Evolutionary conservation across 73 alveolate genomes (phyloP), one percentile per base, ranked within the genome.

Genomic region (Paraurostyla sp.): DNA sequence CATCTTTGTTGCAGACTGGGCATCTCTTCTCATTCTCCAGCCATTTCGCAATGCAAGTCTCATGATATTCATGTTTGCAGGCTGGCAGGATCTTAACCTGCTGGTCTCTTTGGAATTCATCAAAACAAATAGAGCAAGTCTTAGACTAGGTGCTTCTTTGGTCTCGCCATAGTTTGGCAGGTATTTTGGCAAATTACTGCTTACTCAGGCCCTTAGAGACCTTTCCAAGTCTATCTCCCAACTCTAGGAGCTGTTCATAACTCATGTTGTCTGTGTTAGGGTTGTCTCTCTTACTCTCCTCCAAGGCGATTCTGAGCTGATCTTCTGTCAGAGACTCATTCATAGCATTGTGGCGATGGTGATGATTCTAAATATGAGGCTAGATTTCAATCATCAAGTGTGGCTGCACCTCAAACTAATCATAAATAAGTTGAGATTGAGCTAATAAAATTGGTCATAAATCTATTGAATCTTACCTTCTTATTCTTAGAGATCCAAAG

Each of bases 171-270:
- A 59, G n/a, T 23, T 59, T 50, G 3, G 25, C 59, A 49, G 69
- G 69, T 4, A 50, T 36, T 93, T 78, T 88, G 32, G 86, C 87
- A 48, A 91, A 59, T 56, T 86, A 35, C 41, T 78, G 86, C 75
- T 93, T 81, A 29, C 86, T 25, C 49, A 93, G 85, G 0, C 98
- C 98, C 71, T 86, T 91, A 57, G 76, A 89, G 49, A 93, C 98
- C 57, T 69, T 87, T 42, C 98, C 98, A 50, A 93, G 84, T 32
- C 87, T 45, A 51, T 93, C 96, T 48, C 94, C 98, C n/a, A 93
- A 62, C 20, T 89, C 94, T 41, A 93, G 54, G 45, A 93, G 83
- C 90, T 93, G 90, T 81, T 93, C 95, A 68, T 90, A 91, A 20
- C 94, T 56, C 96, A 93, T 89, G 78, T 87, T 91, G 69, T 91